phyloP scores from a whole-genome alignment of 1,284 basidiomycete genomes.

The Farysia itapuensis region DNA sequence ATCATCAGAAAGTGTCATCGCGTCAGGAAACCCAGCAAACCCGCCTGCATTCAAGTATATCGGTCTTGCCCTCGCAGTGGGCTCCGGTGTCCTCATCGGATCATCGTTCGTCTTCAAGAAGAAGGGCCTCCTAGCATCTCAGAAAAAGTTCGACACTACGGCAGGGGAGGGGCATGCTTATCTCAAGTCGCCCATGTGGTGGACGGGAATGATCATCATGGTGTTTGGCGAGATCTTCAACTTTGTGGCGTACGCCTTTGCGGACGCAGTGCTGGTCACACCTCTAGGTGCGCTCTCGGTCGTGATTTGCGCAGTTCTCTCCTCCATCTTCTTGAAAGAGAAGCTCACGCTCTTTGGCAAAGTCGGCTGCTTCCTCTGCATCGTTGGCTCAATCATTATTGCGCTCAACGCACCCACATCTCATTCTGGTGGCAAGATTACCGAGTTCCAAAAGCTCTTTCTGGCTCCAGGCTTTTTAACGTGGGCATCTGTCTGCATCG shows the following conservation, averaged over 20 bases:
- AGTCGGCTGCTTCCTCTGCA: conserved; percentile 79
- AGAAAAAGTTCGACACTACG: conserved; percentile 63
- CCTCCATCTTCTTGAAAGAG: conserved; percentile 90
- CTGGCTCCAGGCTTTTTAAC: conserved; percentile 82
- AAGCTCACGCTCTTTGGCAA: conserved; percentile 65
- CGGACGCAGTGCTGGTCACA: conserved; percentile 88
- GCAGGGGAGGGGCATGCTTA: conserved; percentile 93
- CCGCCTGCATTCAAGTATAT: conserved; percentile 63
- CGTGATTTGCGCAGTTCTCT: conserved; percentile 89
- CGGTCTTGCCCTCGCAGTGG: conserved; percentile 75
- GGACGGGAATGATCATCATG: conserved; percentile 59
- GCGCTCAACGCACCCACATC: conserved; percentile 79
- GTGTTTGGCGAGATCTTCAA: conserved; percentile 41
- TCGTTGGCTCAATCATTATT: conserved; percentile 74
- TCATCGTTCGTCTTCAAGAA: conserved; percentile 91
- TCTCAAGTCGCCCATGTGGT: conserved; percentile 64
- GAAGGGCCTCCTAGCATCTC: conserved; percentile 63
- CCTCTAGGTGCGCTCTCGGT: conserved; percentile 94
- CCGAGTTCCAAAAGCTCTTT: conserved; percentile 78
- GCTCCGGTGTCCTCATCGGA: conserved; percentile 85
- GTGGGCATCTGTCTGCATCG: conserved; percentile 65
- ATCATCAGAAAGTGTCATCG: conserved; percentile 38
- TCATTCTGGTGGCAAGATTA: conserved; percentile 76
- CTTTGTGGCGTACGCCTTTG: conserved; percentile 77
- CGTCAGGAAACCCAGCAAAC: conserved; percentile 29